phyloP scores from a whole-genome alignment of 768 basidiomycete genomes.

The Tephrocybe sp. region DNA sequence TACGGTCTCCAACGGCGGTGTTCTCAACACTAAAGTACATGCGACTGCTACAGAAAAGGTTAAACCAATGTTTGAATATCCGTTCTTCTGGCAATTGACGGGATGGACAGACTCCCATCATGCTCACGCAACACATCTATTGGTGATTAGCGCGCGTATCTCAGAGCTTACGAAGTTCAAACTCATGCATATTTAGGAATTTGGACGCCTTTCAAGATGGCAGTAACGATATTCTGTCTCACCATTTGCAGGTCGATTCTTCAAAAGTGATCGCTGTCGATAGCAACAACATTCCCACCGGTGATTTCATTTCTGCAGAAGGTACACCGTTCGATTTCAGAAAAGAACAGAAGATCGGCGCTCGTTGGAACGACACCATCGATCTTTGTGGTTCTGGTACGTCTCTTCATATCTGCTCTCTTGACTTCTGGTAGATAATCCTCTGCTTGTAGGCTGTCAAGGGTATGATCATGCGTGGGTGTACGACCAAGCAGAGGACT shows the following conservation, averaged over 20 bases:
- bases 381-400: conserved; percentile 28
- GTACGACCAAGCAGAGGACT: conserved; percentile 36
- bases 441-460: conserved; percentile 33
- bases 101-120: conserved; percentile 46
- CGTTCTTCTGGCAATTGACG: neutral
- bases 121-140: conserved; percentile 57
- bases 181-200: conserved; percentile 39
- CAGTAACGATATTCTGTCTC: conserved; percentile 32
- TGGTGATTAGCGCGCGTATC: conserved; percentile 37
- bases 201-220: conserved; percentile 51
- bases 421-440: neutral
- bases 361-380: conserved; percentile 32
- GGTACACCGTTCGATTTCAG: conserved; percentile 44
- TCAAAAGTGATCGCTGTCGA: conserved; percentile 35
- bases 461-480: conserved; percentile 55
- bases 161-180: too few species aligned
- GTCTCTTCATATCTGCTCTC: neutral
- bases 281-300: conserved; percentile 35
- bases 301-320: conserved; percentile 19
- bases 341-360: conserved; percentile 29
- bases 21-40: conserved; percentile 40
- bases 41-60: conserved; percentile 48
- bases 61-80: too few species aligned
- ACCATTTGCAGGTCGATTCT: conserved; percentile 28
- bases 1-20: conserved; percentile 42